phyloP scores from a whole-genome alignment of 805 yeast species.

The Pichia nanzhaoensis region DNA sequence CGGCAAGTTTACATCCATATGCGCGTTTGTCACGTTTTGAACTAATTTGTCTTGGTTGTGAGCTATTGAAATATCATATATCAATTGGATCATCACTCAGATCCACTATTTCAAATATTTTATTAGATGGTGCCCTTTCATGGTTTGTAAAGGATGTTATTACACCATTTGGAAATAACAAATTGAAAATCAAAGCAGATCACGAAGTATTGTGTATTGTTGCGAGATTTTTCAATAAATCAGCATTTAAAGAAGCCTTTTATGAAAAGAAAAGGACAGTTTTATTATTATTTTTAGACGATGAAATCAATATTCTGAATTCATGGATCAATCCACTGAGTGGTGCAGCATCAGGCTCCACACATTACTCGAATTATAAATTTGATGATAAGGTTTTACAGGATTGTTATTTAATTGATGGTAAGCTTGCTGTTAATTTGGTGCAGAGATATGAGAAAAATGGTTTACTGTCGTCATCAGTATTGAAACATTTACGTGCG shows the following conservation, averaged over 20 bases:
- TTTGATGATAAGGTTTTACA: conserved; percentile 38
- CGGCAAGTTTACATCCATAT: conserved; percentile 78
- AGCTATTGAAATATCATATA: conserved; percentile 51
- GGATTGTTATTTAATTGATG: conserved; percentile 59
- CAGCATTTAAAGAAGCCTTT: conserved; percentile 19
- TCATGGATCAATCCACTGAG: conserved; percentile 72
- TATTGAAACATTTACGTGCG: conserved; percentile 34
- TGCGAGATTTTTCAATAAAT: conserved; percentile 27
- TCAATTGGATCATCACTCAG: conserved; percentile 42
- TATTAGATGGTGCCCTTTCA: conserved; percentile 61
- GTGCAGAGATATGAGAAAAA: conserved; percentile 45
- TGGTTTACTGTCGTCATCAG: conserved; percentile 25
- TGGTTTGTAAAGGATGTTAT: conserved; percentile 66
- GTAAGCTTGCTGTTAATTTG: conserved; percentile 65
- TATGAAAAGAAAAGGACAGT: conserved; percentile 47
- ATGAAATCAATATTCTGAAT: conserved; percentile 64
- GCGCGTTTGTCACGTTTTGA: conserved; percentile 73
- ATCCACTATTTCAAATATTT: conserved; percentile 38
- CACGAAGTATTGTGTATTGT: conserved; percentile 50
- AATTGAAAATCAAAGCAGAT: conserved; percentile 64
- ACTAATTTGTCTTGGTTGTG: conserved; percentile 59
- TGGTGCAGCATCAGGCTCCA: conserved; percentile 27
- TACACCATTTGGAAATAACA: conserved; percentile 84
- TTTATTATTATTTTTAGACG: conserved; percentile 57
- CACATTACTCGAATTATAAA: conserved; percentile 27